phyloP scores from a whole-genome alignment of 768 basidiomycete genomes.

The Tephrocybe sp. region DNA sequence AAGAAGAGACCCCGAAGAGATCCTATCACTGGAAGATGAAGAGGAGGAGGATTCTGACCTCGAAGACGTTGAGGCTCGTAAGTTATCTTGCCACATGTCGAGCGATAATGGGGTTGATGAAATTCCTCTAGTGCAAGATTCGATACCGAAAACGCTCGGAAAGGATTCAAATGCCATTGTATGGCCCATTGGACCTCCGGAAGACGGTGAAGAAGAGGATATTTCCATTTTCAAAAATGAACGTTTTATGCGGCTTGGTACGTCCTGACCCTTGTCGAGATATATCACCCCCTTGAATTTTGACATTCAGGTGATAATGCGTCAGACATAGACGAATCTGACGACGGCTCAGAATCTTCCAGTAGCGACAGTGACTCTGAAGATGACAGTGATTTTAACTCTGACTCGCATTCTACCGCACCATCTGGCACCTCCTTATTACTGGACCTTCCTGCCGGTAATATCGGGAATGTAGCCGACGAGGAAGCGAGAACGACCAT shows the following conservation, averaged over 20 bases:
- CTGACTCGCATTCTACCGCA: conserved; percentile 35
- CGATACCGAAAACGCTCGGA: conserved; percentile 52
- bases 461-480: no score
- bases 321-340: conserved; percentile 61
- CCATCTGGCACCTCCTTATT: conserved; percentile 49
- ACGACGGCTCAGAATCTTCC: conserved; percentile 56
- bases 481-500: conserved; percentile 44
- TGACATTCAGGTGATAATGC: conserved; percentile 51
- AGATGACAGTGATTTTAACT: conserved; percentile 36
- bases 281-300: not conserved
- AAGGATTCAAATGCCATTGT: conserved; percentile 71
- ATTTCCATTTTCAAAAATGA: conserved; percentile 64
- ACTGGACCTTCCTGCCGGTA: conserved; percentile 24
- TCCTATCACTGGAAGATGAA: conserved; percentile 29
- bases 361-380: conserved; percentile 46
- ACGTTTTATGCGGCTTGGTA: conserved; percentile 72
- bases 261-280: conserved; percentile 20
- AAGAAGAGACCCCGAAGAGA: conserved; percentile 36
- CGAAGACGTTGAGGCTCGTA: conserved; percentile 67
- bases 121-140: conserved; percentile 44
- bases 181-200: conserved; percentile 70
- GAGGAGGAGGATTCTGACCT: conserved; percentile 57
- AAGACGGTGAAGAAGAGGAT: conserved; percentile 61
- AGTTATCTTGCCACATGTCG: conserved; percentile 21
- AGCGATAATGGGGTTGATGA: not conserved